Evolutionary conservation across 1,284 basidiomycete species (phyloP), one percentile per base, ranked within the genome.

Genomic region (Apiotrichum brassicae): DNA sequence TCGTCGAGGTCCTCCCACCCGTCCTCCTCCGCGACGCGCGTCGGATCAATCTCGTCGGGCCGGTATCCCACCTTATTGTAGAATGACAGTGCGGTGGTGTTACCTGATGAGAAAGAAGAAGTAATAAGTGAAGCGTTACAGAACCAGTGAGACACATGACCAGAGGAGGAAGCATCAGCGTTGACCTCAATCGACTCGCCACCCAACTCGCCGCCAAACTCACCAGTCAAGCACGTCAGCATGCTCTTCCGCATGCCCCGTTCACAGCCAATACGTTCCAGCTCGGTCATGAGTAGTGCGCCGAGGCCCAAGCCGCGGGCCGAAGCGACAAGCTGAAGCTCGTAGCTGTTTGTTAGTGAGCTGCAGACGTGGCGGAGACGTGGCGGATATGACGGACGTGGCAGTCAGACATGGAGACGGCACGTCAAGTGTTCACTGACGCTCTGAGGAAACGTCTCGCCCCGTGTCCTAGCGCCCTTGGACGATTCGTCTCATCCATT

Each of bases 1-100:
- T 45, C 49, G 20, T 48, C 49, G 23, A 53, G 51, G 16, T 57
- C 54, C 41, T 56, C 58, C 43, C 51, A 50, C 41, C 45, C 50
- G 35, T 59, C 54, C 25, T 65, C 59, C n/a, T 60, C 57, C 5
- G 49, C 55, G 54, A 67, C 59, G 32, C 58, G 46, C 5, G 67
- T 68, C 8, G 69, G 69, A 48, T 73, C 70, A 35, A 71, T 71
- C 53, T 72, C 69, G 51, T 72, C 71, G 1, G 65, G 60, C 12
- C 46, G 48, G 53, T 64, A 66, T 45, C 68, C 66, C 19, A 59
- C 56, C 25, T 57, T 59, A 9, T 46, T 35, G 56, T 71, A 71
- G 50, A 71, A 71, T 2, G 23, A 22, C 23, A 68, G 51, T 7
- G 63, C 66, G 6, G 51, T n/a, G 1, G 46, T 56, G 49, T 68